Evolutionary conservation across 2,329 filamentous ascomycete genomes (phyloP).

Genomic region (Colletotrichum spinosum): DNA sequence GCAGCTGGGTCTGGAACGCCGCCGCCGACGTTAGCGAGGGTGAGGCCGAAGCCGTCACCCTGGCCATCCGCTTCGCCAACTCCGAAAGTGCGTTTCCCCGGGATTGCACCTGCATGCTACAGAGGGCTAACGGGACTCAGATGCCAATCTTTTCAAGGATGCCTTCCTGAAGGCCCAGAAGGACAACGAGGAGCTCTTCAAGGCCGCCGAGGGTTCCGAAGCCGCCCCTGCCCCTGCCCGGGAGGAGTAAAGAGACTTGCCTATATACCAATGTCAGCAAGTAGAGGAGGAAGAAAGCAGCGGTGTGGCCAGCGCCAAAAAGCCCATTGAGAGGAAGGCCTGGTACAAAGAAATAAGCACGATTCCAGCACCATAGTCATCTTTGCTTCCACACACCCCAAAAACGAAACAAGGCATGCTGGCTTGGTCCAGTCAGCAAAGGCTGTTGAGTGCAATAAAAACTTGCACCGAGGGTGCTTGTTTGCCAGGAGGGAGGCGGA

Average conservation of each 20-base stretch:
- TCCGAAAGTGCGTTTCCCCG: conserved; percentile 82
- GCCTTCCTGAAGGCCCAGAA: conserved; percentile 96
- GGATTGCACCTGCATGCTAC: neutral
- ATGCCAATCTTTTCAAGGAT: conserved; percentile 98
- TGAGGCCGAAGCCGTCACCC: conserved; percentile 93
- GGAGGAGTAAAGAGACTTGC: conserved; percentile 24
- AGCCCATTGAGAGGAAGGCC: neutral
- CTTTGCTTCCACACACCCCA: conserved; percentile 29
- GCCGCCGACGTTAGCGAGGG: conserved; percentile 98
- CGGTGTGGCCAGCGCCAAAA: conserved; percentile 3
- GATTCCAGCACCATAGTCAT: conserved; percentile 31
- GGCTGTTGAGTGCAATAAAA: conserved; percentile 35
- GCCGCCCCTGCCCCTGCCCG: conserved; percentile 41
- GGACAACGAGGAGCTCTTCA: conserved; percentile 92
- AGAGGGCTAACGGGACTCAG: conserved; percentile 59
- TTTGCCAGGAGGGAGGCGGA: conserved; percentile 27
- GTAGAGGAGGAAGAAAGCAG: conserved; percentile 18
- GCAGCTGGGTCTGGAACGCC: conserved; percentile 99
- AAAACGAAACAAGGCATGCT: conserved; percentile 21
- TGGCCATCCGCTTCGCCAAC: conserved; percentile 98
- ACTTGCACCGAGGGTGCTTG: conserved; percentile 37
- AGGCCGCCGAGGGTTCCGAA: conserved; percentile 51
- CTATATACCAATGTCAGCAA: neutral
- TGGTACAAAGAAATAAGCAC: conserved; percentile 24
- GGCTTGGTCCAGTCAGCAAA: conserved; percentile 25